A percentile compares a stretch with the other conserved stretches of the same genome.
Conservation (phyloP, 2,329 filamentous ascomycete species). For the Nannizziopsis arthrosporioides region DNA sequence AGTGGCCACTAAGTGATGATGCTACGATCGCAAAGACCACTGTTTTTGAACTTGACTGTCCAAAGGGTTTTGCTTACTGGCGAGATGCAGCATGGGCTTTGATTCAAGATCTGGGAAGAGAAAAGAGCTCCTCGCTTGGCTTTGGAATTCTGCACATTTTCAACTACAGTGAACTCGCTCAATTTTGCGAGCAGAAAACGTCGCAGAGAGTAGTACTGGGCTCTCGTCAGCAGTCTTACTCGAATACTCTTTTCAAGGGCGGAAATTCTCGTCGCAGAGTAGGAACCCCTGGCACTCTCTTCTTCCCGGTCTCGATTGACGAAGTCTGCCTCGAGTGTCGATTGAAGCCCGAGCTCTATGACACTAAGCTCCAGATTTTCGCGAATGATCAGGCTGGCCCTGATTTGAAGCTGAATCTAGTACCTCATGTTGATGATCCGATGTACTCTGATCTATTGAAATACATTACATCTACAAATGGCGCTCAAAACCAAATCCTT, state of each 20-base stretch:
- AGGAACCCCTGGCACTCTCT: background rate
- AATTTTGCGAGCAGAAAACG: constrained; percentile 1
- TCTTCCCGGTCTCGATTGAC: background rate
- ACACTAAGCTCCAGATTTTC: background rate
- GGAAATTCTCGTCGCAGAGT: constrained; percentile 13
- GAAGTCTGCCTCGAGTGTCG: background rate
- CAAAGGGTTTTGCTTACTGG: constrained; percentile 37
- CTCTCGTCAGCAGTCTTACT: constrained; percentile 15
- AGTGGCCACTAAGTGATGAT: constrained; percentile 44
- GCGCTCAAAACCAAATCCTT: constrained; percentile 42
- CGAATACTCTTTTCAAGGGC: constrained; percentile 14
- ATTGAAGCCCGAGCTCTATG: background rate
- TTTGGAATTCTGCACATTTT: constrained; percentile 1
- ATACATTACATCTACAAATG: constrained; percentile 12
- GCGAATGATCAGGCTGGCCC: background rate
- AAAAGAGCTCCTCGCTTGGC: background rate
- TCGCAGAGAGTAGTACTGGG: constrained; percentile 4
- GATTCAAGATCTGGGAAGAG: constrained; percentile 3
- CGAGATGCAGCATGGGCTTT: constrained; percentile 36
- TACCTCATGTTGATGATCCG: background rate
- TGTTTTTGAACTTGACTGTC: constrained; percentile 44
- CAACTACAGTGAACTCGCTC: background rate
- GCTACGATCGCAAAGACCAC: constrained; percentile 30
- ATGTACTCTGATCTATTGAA: constrained; percentile 20
- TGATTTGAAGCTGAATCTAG: background rate